Evolutionary conservation across 164 flowering plant genomes (phyloP).

Genomic region (Vitis riparia): DNA sequence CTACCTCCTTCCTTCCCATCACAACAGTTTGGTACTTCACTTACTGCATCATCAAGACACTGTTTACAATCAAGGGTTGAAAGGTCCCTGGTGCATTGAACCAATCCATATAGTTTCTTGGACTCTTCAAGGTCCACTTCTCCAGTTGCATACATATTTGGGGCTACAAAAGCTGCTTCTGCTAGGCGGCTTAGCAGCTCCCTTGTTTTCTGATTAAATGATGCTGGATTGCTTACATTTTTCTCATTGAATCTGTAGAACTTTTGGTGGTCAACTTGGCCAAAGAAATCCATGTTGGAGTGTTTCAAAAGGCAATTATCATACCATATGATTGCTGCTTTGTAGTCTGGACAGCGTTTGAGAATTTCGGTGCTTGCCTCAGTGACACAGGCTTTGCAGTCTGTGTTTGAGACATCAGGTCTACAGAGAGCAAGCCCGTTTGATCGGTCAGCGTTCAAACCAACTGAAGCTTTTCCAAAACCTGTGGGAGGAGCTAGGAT

Average conservation of each 20-base stretch:
- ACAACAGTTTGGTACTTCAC: conserved; percentile 43
- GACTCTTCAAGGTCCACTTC: conserved; percentile 12
- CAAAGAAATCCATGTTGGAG: conserved; percentile 36
- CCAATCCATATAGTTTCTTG: conserved; percentile 42
- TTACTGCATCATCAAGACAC: conserved; percentile 42
- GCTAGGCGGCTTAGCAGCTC: conserved; percentile 27
- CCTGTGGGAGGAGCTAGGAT: conserved; percentile 19
- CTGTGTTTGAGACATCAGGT: conserved; percentile 31
- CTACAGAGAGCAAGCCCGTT: conserved; percentile 40
- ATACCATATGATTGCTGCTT: conserved; percentile 41
- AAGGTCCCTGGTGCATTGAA: conserved; percentile 55
- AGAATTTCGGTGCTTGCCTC: conserved; percentile 25
- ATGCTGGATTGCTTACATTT: conserved; percentile 19
- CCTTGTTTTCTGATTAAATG: conserved; percentile 25
- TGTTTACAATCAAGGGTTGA: conserved; percentile 30
- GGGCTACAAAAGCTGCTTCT: conserved; percentile 7
- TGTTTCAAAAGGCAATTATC: conserved; percentile 46
- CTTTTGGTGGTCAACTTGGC: conserved; percentile 23
- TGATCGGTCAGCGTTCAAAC: conserved; percentile 9
- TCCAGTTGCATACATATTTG: conserved; percentile 34
- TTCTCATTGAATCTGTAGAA: conserved; percentile 32
- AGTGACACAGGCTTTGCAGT: conserved; percentile 37
- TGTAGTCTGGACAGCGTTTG: conserved; percentile 31
- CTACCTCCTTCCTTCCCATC: conserved; percentile 53
- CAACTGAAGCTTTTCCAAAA: conserved; percentile 18